Evolutionary conservation across 176 grass and related monocot species (phyloP).

Genomic region (Echinochloa phyllopogon): DNA sequence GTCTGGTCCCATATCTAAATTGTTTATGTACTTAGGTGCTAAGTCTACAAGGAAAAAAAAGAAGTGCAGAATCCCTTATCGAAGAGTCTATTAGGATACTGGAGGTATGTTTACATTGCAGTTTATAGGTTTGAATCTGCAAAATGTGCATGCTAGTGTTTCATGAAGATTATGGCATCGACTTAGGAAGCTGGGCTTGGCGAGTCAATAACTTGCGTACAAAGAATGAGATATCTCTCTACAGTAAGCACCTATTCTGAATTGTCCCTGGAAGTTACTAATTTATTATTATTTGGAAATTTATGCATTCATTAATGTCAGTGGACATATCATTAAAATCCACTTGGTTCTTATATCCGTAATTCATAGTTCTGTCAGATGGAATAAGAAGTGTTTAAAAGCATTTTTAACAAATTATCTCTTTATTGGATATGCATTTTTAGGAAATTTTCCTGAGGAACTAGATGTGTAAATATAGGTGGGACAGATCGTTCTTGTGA

Average conservation of each 20-base stretch:
- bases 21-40: conserved; percentile 58
- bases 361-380: not conserved
- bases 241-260: conserved; percentile 46
- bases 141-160: conserved; percentile 30
- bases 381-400: not conserved
- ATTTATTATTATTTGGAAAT: not conserved
- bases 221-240: conserved; percentile 70
- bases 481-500: not conserved
- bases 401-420: not conserved
- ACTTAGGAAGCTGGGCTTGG: conserved; percentile 85
- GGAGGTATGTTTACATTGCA: conserved; percentile 59
- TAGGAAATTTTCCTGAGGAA: not conserved
- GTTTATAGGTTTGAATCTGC: conserved; percentile 21
- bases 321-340: not conserved
- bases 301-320: not conserved
- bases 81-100: conserved; percentile 91
- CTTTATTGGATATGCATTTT: not conserved
- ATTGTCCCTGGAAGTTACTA: not conserved
- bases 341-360: not conserved
- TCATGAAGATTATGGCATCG: conserved; percentile 34
- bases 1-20: not conserved
- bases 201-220: conserved; percentile 65
- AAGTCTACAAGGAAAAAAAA: conserved; percentile 74
- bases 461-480: not conserved
- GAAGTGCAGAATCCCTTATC: conserved; percentile 70